Conservation (phyloP, 1,139 yeast species). For the Nakaseomyces kungkrabaensis region DNA sequence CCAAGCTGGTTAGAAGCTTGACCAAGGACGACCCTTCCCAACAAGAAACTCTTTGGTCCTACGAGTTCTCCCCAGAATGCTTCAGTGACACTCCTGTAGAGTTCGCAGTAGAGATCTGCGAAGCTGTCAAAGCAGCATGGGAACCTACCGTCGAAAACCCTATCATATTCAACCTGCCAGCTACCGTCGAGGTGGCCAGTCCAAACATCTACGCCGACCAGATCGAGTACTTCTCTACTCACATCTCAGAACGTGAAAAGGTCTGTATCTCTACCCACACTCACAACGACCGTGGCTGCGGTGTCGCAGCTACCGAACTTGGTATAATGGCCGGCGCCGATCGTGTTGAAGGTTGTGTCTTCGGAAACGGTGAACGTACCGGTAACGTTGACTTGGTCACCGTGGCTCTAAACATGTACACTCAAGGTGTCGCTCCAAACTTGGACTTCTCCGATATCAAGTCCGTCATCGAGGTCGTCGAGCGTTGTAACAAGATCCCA, state of each 20-base stretch:
- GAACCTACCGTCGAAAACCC: constrained; percentile 74
- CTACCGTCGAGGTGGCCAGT: constrained; percentile 93
- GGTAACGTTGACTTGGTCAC: constrained; percentile 96
- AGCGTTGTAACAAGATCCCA: constrained; percentile 90
- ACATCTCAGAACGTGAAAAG: constrained; percentile 74
- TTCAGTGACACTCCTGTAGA: constrained; percentile 85
- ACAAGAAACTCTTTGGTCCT: constrained; percentile 71
- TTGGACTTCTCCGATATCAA: constrained; percentile 81
- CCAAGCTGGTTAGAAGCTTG: constrained; percentile 67
- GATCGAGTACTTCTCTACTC: constrained; percentile 76
- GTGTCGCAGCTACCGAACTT: constrained; percentile 96
- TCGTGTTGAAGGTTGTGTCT: constrained; percentile 94
- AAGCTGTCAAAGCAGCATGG: constrained; percentile 94
- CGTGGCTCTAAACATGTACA: constrained; percentile 82
- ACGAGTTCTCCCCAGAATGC: constrained; percentile 92
- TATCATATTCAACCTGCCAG: constrained; percentile 91
- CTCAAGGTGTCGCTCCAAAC: constrained; percentile 83
- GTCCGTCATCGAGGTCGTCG: constrained; percentile 76
- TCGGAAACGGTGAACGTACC: constrained; percentile 97
- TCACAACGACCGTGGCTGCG: constrained; percentile 96
- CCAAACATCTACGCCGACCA: constrained; percentile 97
- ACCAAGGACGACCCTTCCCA: constrained; percentile 81
- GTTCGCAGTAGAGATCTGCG: constrained; percentile 76
- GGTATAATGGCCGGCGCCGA: constrained; percentile 95
- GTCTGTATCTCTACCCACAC: constrained; percentile 87